Base-by-base conservation (phyloP, 805 yeast genomes). In the Candida ascalaphidarum region DNA sequence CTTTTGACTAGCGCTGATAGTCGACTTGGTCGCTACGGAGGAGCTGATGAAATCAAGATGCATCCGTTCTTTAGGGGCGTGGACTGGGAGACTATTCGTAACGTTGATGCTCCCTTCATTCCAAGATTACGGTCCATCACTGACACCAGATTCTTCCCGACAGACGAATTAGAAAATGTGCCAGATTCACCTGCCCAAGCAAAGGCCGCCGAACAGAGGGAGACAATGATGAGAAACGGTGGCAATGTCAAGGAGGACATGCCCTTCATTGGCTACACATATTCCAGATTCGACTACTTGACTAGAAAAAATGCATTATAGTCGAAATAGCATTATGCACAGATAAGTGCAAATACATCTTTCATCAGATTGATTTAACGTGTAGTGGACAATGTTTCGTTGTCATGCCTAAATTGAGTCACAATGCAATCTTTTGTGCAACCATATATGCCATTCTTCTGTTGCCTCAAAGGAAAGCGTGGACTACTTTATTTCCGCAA, bases 211-310 rank as follows among this genome's bases (percentile, higher is more conserved):
- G 70, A 71, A 43, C 80, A 71, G 48, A 66, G 77, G 39, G 81
- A 74, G 34, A 63, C 66, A 21, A 51, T 42, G 17, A 58, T 55
- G 21, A 52, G 52, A 14, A 39, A 39, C 15, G 58, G 58, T 33
- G 76, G 68, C 43, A 8, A 8, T 7, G 64, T 71, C 31, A 77
- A 83, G 50, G 95, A 85, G 52, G 96, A 92, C 42, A 62, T 92
- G 51, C 98, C 98, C 23, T 92, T 92, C 50, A 92, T 92, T 48
- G 98, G 98, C 3, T 92, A 92, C 61, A 92, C 98, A 0, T 92
- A 83, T 53, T 83, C 95, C 23, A 71, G 97, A 47, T 92, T 92
- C 51, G 97, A 88, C 54, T 86, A 88, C 50, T 65, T 88, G 36
- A 88, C 96, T 3, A 62, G 83, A 41, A 78, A 80, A 48, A 80